Evolutionary conservation across 2,329 filamentous ascomycete genomes (phyloP).

Genomic region (Paraphoma sp.): DNA sequence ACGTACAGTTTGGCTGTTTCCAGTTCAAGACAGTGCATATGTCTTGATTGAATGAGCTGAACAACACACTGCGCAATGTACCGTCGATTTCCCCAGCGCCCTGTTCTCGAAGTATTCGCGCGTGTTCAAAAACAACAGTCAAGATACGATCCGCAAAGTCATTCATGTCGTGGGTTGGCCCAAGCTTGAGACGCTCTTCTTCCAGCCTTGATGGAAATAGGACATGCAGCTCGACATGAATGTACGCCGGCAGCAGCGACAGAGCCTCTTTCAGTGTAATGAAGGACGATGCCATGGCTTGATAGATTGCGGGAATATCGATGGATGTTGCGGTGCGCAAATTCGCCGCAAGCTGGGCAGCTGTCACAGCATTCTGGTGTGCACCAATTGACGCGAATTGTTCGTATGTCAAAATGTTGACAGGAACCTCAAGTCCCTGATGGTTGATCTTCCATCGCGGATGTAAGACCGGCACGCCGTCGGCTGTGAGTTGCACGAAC

Average conservation of each 20-base stretch:
- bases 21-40: conserved; percentile 96
- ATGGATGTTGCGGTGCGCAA: conserved; percentile 33
- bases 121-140: conserved; percentile 88
- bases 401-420: conserved; percentile 77
- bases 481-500: conserved; percentile 89
- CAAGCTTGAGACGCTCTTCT: conserved; percentile 72
- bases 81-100: conserved; percentile 63
- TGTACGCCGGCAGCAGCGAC: conserved; percentile 73
- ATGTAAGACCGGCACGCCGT: conserved; percentile 86
- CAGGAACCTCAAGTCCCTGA: conserved; percentile 78
- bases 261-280: conserved; percentile 82
- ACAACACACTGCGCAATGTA: conserved; percentile 84
- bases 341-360: conserved; percentile 27
- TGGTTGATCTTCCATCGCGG: conserved; percentile 82
- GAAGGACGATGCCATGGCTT: conserved; percentile 75
- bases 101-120: conserved; percentile 69
- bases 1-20: conserved; percentile 92
- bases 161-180: conserved; percentile 83
- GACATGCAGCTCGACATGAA: conserved; percentile 92
- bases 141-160: conserved; percentile 83
- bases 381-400: conserved; percentile 67
- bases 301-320: conserved; percentile 68
- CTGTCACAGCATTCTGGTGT: conserved; percentile 34
- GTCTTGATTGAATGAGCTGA: conserved; percentile 89
- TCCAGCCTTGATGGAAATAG: conserved; percentile 82